phyloP scores from a whole-genome alignment of 1,284 basidiomycete genomes.

The Fomitopsis schrenkii region DNA sequence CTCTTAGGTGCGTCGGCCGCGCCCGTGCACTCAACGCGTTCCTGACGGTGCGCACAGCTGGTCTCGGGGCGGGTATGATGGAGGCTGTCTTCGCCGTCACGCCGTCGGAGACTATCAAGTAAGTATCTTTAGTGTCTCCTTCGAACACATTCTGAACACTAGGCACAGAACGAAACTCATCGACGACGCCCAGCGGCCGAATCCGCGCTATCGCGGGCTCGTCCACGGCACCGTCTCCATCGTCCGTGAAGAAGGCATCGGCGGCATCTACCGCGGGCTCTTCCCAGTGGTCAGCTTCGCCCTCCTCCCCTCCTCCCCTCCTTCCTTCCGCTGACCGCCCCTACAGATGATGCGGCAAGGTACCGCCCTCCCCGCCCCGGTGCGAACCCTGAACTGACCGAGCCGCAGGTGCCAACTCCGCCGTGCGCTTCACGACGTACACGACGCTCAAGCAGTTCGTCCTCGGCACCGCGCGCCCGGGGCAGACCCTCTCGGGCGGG shows the following conservation, averaged over 20 bases:
- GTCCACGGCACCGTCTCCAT: constrained; percentile 84
- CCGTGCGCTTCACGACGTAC: constrained; percentile 96
- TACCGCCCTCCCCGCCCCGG: not conserved
- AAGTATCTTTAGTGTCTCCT: constrained; percentile 21
- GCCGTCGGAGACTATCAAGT: constrained; percentile 99
- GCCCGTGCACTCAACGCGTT: not conserved
- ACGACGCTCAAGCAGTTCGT: constrained; percentile 91
- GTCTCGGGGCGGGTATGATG: constrained; percentile 91
- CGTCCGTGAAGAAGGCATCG: constrained; percentile 78
- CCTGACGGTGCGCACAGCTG: constrained; percentile 50
- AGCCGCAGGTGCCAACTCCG: constrained; percentile 78
- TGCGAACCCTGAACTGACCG: not conserved
- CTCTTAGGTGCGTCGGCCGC: constrained; percentile 60
- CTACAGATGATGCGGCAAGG: constrained; percentile 93
- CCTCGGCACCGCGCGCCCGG: constrained; percentile 79
- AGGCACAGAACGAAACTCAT: constrained; percentile 89
- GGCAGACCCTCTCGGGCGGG: constrained; percentile 80
- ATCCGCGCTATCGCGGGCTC: constrained; percentile 86
- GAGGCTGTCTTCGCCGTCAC: constrained; percentile 96
- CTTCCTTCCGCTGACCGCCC: not conserved
- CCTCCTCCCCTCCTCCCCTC: constrained; percentile 2
- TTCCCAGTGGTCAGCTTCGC: constrained; percentile 79
- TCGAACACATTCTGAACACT: not conserved
- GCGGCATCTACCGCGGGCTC: constrained; percentile 87
- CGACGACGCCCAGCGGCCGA: constrained; percentile 84